Percentiles rank a stretch among this genome's conserved stretches.
phyloP scores from a whole-genome alignment of 257 asterid species.

The Przewalskia tangutica region DNA sequence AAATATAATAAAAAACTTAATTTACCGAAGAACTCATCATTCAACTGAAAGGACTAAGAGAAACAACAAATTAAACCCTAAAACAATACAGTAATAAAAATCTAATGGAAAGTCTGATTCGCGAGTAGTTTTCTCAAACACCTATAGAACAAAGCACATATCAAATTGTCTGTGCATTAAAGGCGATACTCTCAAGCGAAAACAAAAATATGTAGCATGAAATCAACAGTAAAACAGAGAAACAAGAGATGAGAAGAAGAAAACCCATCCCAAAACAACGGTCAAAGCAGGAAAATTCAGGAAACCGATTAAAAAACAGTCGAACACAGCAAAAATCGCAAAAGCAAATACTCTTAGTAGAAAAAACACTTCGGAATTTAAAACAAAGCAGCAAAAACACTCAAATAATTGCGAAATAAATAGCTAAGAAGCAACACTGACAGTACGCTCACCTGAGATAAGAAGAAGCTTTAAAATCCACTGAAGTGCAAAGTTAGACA shows the following conservation, averaged over 20 bases:
- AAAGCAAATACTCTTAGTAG: too few species aligned
- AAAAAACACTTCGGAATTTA: too few species aligned
- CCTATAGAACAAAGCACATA: not conserved
- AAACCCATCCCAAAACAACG: too few species aligned
- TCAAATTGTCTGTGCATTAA: too few species aligned
- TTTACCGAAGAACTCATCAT: not conserved
- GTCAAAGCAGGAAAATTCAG: too few species aligned
- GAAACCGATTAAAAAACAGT: too few species aligned
- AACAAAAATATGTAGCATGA: too few species aligned
- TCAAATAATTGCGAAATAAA: not conserved
- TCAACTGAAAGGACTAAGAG: not conserved
- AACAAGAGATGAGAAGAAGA: too few species aligned
- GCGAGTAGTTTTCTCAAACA: not conserved
- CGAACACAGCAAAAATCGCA: too few species aligned
- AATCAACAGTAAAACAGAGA: too few species aligned
- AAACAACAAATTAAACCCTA: not conserved
- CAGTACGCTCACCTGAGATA: not conserved
- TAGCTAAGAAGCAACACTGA: not conserved
- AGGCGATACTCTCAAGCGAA: too few species aligned
- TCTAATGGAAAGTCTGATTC: not conserved
- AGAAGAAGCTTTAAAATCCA: not conserved
- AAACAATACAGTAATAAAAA: not conserved
- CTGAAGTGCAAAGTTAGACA: not conserved
- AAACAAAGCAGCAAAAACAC: not conserved
- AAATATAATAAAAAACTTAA: not conserved